phyloP scores from a whole-genome alignment of 306 rosid species.

The Inga oerstediana region DNA sequence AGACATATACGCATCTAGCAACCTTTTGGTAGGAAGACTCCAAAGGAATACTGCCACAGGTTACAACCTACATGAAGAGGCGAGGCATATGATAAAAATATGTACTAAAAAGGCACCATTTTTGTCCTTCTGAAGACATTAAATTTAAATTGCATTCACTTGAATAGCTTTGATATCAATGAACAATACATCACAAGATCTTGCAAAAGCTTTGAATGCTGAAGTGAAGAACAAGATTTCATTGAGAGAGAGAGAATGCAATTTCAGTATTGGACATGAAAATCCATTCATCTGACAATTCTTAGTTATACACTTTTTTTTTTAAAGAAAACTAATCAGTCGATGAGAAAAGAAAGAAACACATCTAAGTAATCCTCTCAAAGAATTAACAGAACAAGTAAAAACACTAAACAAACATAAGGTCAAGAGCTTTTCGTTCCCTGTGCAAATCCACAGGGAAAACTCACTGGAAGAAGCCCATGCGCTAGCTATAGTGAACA shows the following conservation, averaged over 20 bases:
- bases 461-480: not conserved
- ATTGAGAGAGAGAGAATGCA: not conserved
- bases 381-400: no score
- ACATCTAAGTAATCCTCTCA: no score
- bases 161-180: not conserved
- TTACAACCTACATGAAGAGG: conserved; percentile 77
- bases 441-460: not conserved
- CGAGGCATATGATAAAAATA: conserved; percentile 20
- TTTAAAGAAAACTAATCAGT: no score
- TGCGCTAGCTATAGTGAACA: not conserved
- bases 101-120: not conserved
- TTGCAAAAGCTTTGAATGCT: conserved; percentile 15
- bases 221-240: conserved; percentile 11
- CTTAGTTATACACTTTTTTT: no score
- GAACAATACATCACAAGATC: not conserved
- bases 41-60: conserved; percentile 97
- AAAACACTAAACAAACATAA: no score
- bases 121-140: not conserved
- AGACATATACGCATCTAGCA: conserved; percentile 84
- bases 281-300: no score
- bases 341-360: no score
- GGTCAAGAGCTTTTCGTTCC: no score
- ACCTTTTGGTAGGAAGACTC: conserved; percentile 92
- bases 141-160: conserved; percentile 3
- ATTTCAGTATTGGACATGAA: not conserved